Conservation (phyloP, 2,329 filamentous ascomycete species). For the Monosporascus sp. region DNA sequence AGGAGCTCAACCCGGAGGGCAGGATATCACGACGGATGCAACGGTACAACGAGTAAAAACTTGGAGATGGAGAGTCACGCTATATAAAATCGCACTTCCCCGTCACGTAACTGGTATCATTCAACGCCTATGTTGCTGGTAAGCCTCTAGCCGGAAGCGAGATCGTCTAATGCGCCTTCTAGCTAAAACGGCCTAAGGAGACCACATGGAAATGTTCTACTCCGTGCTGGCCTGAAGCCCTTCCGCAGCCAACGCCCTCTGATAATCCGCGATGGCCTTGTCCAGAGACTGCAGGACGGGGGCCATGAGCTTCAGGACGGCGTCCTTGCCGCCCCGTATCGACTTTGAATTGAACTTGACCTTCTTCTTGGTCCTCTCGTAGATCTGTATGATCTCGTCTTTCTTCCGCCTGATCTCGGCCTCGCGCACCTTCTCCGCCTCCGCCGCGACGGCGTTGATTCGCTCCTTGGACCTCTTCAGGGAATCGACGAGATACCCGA, state of each 20-base stretch:
- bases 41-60: background rate
- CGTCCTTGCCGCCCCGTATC: slow-evolving; percentile 68
- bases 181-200: no score
- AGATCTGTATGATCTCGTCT: slow-evolving; percentile 64
- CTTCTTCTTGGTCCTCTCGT: slow-evolving; percentile 68
- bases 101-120: background rate
- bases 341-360: slow-evolving; percentile 61
- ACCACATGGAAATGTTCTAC: slow-evolving; percentile 12
- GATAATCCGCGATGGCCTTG: slow-evolving; percentile 66
- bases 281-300: slow-evolving; percentile 67
- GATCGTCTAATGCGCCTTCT: no score
- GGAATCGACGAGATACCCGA: slow-evolving; percentile 77
- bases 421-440: slow-evolving; percentile 70
- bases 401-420: slow-evolving; percentile 62
- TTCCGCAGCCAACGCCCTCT: slow-evolving; percentile 63
- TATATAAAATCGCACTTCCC: background rate
- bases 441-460: slow-evolving; percentile 72
- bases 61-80: background rate
- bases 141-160: background rate
- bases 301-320: slow-evolving; percentile 69
- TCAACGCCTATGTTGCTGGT: background rate
- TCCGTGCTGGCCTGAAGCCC: slow-evolving; percentile 44
- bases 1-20: background rate
- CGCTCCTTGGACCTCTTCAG: slow-evolving; percentile 70
- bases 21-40: background rate